Percentiles rank a stretch among this genome's conserved stretches.
These are phyloP conservation scores for Ascochyta clinopodiicola DNA, from an alignment of 2,329 filamentous ascomycete species.

Conservation along the genomic window DNA sequence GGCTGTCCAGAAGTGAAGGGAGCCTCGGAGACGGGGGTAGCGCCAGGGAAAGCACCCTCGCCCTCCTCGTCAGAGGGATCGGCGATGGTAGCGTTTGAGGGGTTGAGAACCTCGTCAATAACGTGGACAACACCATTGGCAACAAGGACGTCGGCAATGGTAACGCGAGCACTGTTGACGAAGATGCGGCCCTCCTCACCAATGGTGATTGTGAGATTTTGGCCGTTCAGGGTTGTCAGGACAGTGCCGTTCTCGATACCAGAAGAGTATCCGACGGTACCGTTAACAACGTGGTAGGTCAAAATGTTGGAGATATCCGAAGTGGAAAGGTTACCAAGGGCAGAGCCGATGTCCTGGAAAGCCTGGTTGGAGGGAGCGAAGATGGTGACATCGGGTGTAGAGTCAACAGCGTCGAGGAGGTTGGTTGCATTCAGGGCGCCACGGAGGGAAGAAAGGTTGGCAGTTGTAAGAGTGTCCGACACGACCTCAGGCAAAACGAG, in stretches of 20 bases:
- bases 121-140: conserved; percentile 59
- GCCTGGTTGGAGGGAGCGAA: conserved; percentile 69
- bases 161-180: conserved; percentile 54
- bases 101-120: conserved; percentile 65
- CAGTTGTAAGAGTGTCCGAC: conserved; percentile 40
- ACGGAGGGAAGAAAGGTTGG: conserved; percentile 50
- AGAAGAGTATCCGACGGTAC: conserved; percentile 61
- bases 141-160: conserved; percentile 52
- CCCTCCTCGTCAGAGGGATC: conserved; percentile 54
- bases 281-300: conserved; percentile 68
- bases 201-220: conserved; percentile 50
- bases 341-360: conserved; percentile 63
- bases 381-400: conserved; percentile 62
- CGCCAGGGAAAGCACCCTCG: conserved; percentile 60
- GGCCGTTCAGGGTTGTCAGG: conserved; percentile 48
- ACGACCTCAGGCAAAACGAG: conserved; percentile 49
- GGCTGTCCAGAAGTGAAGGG: conserved; percentile 65
- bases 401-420: conserved; percentile 52
- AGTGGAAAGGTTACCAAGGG: conserved; percentile 55
- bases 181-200: conserved; percentile 44
- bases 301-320: conserved; percentile 61
- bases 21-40: conserved; percentile 54
- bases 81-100: conserved; percentile 54
- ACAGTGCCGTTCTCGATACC: conserved; percentile 51
- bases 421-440: conserved; percentile 51